Base-by-base conservation (phyloP, 2,329 filamentous ascomycete genomes). In the Plectosphaerella cucumerina region DNA sequence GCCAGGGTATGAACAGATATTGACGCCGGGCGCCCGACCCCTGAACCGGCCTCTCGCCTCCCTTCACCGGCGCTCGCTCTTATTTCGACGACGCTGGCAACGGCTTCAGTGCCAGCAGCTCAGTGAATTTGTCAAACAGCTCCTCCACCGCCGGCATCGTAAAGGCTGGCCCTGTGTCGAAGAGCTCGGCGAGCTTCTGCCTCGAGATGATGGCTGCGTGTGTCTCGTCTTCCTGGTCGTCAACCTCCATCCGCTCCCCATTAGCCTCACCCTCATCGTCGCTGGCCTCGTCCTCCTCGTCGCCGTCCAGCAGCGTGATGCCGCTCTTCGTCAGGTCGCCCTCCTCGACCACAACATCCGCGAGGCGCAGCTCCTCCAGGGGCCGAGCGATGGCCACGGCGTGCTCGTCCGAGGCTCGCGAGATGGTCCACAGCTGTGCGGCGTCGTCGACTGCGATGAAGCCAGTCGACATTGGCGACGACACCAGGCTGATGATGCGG, bases 391-490 rank as follows among this genome's bases (percentile, higher is more conserved):
- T 70, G 4, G 74, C 68, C 2, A 80, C 66, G 2, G 76, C 70
- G 3, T 73, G 71, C 26, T 80, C 75, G 51, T 81, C 76, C 31
- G 80, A 79, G 59, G 80, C 80, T 62, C 87, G 81, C 35, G 76
- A 73, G 34, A 84, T 63, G 23, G 79, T 80, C 70, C 83, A 84
- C 37, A 96, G 74, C 60, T 89, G 86, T 14, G 90, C 89, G 0
- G 82, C 76, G n/a, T 86, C 78, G 64, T 96, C 90, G 6, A 96
- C 69, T 10, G 86, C 71, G 37, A 94, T 72, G 65, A 90, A 96
- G 5, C 90, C 90, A 44, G 82, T 84, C 2, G 83, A 81, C 18
- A 76, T 77, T 12, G 78, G 73, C 18, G 82, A 77, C 3, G 89
- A 78, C 2, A 90, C 71, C 2, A 96, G 68, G 12, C 86, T 83